Conservation (phyloP, 345 rosid species). For the Cardamine occulta region DNA sequence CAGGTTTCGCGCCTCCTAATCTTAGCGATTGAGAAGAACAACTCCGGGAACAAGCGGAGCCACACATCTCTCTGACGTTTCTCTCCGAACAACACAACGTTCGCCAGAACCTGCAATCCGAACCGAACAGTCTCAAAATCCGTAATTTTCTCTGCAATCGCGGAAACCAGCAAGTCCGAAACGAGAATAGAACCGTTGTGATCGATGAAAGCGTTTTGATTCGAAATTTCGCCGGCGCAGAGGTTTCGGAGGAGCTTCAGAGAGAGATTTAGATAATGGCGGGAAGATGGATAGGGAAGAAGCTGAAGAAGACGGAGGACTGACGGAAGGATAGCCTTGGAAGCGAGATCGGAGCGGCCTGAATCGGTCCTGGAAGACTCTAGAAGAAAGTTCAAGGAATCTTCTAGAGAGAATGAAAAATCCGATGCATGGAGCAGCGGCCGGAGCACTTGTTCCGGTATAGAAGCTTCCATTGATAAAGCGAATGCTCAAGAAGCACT, state of each 20-base stretch:
- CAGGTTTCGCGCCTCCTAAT: slow-evolving; percentile 52
- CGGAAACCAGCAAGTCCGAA: slow-evolving; percentile 40
- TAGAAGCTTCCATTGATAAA: slow-evolving; percentile 33
- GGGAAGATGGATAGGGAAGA: slow-evolving; percentile 41
- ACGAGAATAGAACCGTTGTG: slow-evolving; percentile 51
- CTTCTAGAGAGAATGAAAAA: slow-evolving; percentile 44
- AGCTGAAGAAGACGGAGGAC: slow-evolving; percentile 53
- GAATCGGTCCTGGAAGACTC: slow-evolving; percentile 49
- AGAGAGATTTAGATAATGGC: slow-evolving; percentile 44
- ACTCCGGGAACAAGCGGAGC: slow-evolving; percentile 56
- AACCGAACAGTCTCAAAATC: slow-evolving; percentile 54
- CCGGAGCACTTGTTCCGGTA: slow-evolving; percentile 46
- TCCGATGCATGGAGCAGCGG: slow-evolving; percentile 52
- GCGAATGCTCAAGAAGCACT: too few relatives aligned
- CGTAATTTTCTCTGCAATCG: slow-evolving; percentile 26
- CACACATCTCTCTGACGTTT: slow-evolving; percentile 64
- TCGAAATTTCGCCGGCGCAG: slow-evolving; percentile 66
- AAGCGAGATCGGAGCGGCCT: slow-evolving; percentile 70
- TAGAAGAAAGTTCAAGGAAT: slow-evolving; percentile 57
- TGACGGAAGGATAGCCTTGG: slow-evolving; percentile 49
- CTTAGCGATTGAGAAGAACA: slow-evolving; percentile 53
- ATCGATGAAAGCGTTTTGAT: slow-evolving; percentile 61
- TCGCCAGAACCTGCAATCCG: slow-evolving; percentile 70
- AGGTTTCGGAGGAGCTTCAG: slow-evolving; percentile 75
- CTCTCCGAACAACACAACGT: slow-evolving; percentile 68